Base-by-base conservation (phyloP, 768 basidiomycete genomes). In the Russula olivacea region DNA sequence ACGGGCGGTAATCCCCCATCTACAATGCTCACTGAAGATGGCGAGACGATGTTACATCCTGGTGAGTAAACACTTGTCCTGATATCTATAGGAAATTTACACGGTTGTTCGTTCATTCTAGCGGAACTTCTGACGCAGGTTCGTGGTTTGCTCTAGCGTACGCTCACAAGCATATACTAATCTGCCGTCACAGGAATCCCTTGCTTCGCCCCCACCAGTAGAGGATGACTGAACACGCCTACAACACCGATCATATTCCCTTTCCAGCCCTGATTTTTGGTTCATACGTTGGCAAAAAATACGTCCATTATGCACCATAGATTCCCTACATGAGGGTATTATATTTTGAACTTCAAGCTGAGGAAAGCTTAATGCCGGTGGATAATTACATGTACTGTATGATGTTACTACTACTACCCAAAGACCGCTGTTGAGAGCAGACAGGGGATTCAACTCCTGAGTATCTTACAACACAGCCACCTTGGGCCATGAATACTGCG, bases 81-180 rank as follows among this genome's bases (percentile, higher is more conserved):
- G 51, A 49, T 48, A 53, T 47, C 32, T 34, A 50, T 45, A 40
- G 4, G 14, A 23, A 25, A 50, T 69, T 69, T 66, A 58, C 48
- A 41, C 52, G 9, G 6, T 45, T 2, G 6, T 58, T 50, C 59
- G 25, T 17, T 34, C 65, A 25, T 48, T 69, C 14, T 59, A 82
- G 84, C 83, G 59, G 84, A 86, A 66, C 74, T 86, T 58, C 75
- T 86, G 71, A 86, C 85, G 30, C 84, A 86, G 81, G 84, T 82
- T 70, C 72, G 74, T 47, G 45, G 51, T 51, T 58, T 58, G 52
- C 58, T 62, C 58, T 47, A 64, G 65, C 38, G 38, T 49, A 34
- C 58, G 52, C 38, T 59, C 56, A 30, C n/a, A 56, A 51, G 59
- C 61, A 58, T 53, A 68, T 55, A 11, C 41, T 59, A 69, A 62